phyloP scores from a whole-genome alignment of 1,284 basidiomycete genomes.

The Anthracocystis walkeri region DNA sequence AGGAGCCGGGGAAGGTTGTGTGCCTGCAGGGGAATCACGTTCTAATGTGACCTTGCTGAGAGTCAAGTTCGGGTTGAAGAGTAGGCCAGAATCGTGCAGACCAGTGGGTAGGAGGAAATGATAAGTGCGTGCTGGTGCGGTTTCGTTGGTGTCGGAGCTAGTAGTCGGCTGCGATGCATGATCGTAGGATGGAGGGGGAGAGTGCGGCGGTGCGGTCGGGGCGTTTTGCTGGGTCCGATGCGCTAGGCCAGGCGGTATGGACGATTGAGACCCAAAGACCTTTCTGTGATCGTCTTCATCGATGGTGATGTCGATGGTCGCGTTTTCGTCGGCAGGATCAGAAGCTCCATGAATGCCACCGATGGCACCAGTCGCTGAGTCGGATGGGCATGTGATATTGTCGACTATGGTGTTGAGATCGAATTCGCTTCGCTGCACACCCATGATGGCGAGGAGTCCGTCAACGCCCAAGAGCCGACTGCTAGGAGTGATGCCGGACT shows the following conservation, averaged over 20 bases:
- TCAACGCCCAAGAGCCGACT: not conserved
- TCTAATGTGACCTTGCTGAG: slow-evolving; percentile 19
- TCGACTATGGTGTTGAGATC: slow-evolving; percentile 28
- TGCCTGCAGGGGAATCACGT: slow-evolving; percentile 3
- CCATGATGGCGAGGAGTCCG: slow-evolving; percentile 19
- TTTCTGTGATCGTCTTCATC: slow-evolving; percentile 43
- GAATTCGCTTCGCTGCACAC: slow-evolving; percentile 18
- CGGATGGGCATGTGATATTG: slow-evolving; percentile 27
- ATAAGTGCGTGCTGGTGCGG: not conserved
- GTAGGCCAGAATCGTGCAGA: slow-evolving; percentile 38
- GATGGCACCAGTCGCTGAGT: slow-evolving; percentile 5
- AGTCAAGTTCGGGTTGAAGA: slow-evolving; percentile 41
- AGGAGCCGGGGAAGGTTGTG: not conserved
- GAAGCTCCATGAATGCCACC: not conserved
- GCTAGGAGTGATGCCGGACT: not conserved
- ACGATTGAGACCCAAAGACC: slow-evolving; percentile 26
- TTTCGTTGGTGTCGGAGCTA: not conserved
- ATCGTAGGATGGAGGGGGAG: slow-evolving; percentile 26
- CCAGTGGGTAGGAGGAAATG: slow-evolving; percentile 37
- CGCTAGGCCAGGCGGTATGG: slow-evolving; percentile 10
- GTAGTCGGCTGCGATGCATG: not conserved
- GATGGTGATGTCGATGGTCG: slow-evolving; percentile 46
- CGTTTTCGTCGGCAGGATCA: slow-evolving; percentile 2
- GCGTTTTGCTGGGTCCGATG: not conserved
- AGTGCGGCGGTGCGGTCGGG: slow-evolving; percentile 5